These are phyloP conservation scores for Phytomonas francai DNA, from an alignment of 208 protist species.

Conservation along the genomic window DNA sequence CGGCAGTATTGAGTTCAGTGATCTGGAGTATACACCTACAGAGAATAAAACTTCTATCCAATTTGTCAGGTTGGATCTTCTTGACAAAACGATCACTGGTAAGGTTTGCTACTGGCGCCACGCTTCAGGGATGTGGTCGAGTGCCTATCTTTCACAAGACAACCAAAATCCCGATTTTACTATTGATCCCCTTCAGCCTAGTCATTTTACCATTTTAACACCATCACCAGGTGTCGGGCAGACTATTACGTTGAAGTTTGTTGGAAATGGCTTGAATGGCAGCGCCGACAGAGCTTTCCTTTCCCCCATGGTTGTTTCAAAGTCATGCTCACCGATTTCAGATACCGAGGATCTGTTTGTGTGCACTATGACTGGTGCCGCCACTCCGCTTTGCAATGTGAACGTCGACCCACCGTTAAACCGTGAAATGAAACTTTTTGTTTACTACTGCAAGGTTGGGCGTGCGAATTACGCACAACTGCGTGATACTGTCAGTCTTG, in stretches of 20 bases:
- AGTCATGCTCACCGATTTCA: slow-evolving; percentile 20
- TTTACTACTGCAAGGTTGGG: slow-evolving; percentile 65
- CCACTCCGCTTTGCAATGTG: slow-evolving; percentile 41
- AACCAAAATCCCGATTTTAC: slow-evolving; percentile 47
- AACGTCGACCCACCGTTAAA: slow-evolving; percentile 55
- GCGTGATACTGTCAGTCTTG: slow-evolving; percentile 29
- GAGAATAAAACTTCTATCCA: not conserved
- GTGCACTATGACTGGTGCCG: slow-evolving; percentile 32
- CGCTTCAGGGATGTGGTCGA: slow-evolving; percentile 35
- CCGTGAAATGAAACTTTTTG: slow-evolving; percentile 28
- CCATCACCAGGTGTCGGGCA: slow-evolving; percentile 40
- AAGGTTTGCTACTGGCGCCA: slow-evolving; percentile 69
- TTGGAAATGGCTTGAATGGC: slow-evolving; percentile 45
- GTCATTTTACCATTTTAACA: slow-evolving; percentile 38
- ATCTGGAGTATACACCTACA: slow-evolving; percentile 18
- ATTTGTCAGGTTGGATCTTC: slow-evolving; percentile 63
- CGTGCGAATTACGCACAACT: slow-evolving; percentile 50
- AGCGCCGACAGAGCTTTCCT: slow-evolving; percentile 57
- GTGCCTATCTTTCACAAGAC: slow-evolving; percentile 34
- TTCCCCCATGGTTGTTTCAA: slow-evolving; percentile 16
- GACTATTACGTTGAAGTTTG: slow-evolving; percentile 43
- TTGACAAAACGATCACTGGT: slow-evolving; percentile 36
- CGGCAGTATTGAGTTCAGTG: slow-evolving; percentile 40
- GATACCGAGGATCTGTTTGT: slow-evolving; percentile 18
- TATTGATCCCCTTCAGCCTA: slow-evolving; percentile 76